Evolutionary conservation across 768 basidiomycete genomes (phyloP).

Genomic region (Kwoniella mangroviensis): DNA sequence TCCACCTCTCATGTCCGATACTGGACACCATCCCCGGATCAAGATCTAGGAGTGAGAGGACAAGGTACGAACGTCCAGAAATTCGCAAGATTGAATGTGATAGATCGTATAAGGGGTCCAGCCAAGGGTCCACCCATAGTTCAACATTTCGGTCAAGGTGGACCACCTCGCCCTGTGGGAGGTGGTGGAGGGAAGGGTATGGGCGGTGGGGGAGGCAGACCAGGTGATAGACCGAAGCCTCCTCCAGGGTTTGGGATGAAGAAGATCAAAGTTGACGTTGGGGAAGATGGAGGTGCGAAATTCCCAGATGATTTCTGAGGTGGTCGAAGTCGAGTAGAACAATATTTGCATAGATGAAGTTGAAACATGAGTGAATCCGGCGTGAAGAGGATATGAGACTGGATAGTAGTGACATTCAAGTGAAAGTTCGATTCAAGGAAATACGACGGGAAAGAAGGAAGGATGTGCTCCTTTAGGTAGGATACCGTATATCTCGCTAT

Average conservation of each 20-base stretch:
- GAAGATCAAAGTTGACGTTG: conserved; percentile 11
- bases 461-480: too few species aligned
- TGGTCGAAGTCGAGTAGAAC: background rate
- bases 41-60: conserved; percentile 41
- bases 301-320: conserved; percentile 1
- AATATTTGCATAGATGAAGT: background rate
- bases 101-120: conserved; percentile 13
- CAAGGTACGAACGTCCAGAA: conserved; percentile 54
- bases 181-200: conserved; percentile 41
- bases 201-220: conserved; percentile 48
- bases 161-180: conserved; percentile 4
- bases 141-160: conserved; percentile 14
- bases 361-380: too few species aligned
- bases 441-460: too few species aligned
- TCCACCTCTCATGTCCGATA: conserved; percentile 23
- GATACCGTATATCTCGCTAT: too few species aligned
- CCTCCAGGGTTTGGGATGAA: conserved; percentile 25
- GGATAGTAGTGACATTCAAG: too few species aligned
- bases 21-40: conserved; percentile 36
- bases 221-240: conserved; percentile 32
- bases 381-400: too few species aligned
- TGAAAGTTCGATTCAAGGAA: too few species aligned
- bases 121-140: background rate
- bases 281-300: background rate
- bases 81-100: conserved; percentile 31